Conservation (phyloP, 73 alveolate genomes). For the Tetrahymena thermophila region DNA sequence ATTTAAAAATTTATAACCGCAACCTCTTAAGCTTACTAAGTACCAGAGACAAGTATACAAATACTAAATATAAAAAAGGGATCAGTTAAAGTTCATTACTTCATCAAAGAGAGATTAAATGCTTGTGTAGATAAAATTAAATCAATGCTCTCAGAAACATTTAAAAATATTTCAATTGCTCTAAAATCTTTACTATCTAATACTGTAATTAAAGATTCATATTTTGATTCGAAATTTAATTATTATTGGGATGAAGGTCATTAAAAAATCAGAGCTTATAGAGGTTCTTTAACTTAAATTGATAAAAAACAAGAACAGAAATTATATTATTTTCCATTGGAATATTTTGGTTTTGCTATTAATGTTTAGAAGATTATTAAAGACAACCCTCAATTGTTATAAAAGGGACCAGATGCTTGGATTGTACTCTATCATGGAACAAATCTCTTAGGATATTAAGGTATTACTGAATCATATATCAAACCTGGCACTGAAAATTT, state of each 20-base stretch:
- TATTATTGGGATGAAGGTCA: not conserved
- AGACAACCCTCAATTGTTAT: not conserved
- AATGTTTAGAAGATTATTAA: no score
- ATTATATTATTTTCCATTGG: not conserved
- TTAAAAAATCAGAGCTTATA: not conserved
- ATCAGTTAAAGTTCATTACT: not conserved
- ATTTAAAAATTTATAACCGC: not conserved
- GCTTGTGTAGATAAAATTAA: not conserved
- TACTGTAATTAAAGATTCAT: not conserved
- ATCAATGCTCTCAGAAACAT: not conserved
- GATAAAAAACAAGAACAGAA: not conserved
- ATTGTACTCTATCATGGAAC: not conserved
- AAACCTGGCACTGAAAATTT: not conserved
- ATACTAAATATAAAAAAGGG: not conserved
- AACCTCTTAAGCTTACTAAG: not conserved
- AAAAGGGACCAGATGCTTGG: not conserved
- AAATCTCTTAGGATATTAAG: not conserved
- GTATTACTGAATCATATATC: not conserved
- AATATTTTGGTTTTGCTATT: not conserved
- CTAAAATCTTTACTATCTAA: not conserved
- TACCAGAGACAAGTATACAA: not conserved
- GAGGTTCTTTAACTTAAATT: not conserved
- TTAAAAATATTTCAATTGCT: not conserved
- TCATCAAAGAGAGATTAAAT: not conserved
- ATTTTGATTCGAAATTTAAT: not conserved